phyloP scores from a whole-genome alignment of 1,284 basidiomycete genomes.

The Ceratorhiza oryzae-sativae region DNA sequence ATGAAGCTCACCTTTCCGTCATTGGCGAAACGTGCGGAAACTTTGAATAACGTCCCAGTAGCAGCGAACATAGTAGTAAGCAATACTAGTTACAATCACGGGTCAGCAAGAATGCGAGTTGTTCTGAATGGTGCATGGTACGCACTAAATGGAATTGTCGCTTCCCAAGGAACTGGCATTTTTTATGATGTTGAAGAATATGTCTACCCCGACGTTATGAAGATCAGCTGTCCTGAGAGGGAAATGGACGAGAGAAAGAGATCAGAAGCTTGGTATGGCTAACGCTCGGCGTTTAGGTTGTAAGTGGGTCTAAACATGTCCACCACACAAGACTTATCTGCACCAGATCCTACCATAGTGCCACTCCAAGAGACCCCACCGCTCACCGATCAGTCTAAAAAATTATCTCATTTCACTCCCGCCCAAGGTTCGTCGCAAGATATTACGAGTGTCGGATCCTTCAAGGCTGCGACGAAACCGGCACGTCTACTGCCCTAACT shows the following conservation, averaged over 20 bases:
- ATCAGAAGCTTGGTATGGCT: background rate
- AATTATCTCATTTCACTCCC: background rate
- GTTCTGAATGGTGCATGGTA: background rate
- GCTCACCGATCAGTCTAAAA: background rate
- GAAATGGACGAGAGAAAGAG: background rate
- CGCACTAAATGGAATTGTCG: conserved; percentile 89
- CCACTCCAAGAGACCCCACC: conserved; percentile 18
- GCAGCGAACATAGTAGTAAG: conserved; percentile 88
- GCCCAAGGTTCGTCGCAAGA: too few relatives aligned
- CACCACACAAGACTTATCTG: background rate
- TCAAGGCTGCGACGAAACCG: background rate
- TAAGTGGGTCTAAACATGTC: conserved; percentile 22
- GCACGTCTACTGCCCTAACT: conserved; percentile 28
- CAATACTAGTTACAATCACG: conserved; percentile 63
- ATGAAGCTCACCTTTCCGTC: conserved; percentile 80
- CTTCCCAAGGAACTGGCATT: conserved; percentile 96
- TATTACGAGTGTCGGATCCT: background rate
- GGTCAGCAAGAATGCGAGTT: conserved; percentile 1
- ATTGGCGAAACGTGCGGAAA: conserved; percentile 79
- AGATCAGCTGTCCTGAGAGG: background rate
- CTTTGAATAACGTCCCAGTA: conserved; percentile 83
- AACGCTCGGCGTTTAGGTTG: conserved; percentile 1
- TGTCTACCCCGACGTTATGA: background rate
- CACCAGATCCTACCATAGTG: background rate
- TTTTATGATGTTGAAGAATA: conserved; percentile 14